Evolutionary conservation across 2,329 filamentous ascomycete species (phyloP), one percentile per base, ranked within the genome.

Genomic region (Fusarium nurragi): DNA sequence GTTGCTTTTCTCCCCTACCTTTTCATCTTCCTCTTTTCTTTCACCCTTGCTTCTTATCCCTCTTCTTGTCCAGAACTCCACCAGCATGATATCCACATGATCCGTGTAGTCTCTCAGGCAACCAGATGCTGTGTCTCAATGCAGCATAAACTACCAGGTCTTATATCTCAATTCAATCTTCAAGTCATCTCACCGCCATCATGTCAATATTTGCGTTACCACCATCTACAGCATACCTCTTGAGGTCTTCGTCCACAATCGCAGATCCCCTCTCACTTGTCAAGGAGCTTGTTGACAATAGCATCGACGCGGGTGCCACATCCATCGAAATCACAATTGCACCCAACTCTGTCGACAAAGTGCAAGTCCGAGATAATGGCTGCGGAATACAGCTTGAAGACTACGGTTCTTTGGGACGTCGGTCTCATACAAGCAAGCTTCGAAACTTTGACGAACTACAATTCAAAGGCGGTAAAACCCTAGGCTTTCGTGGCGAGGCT

Each of bases 401-500:
- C 72, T 86, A 88, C 34, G 76, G 83, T 16, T 73, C 82, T 6
- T 80, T 92, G 3, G 90, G 89, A n/a, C 83, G 83, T 50, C 82
- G 82, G n/a, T 86, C 88, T 26, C 85, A 90, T 69, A 94, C 91
- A 2, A 93, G 90, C 80, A 94, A 94, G 77, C 81, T 94, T 39
- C 79, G 78, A 45, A 79, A 78, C n/a, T 85, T 90, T 55, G 81
- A 86, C 1, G 89, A 93, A 46, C 77, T 93, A 34, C 80, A 77
- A 47, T 74, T 71, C 3, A 77, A 88, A 19, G 86, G 84, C 9
- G 83, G 84, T 2, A 80, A 78, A 39, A 88, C 83, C 28, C 81
- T 94, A n/a, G 91, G 91, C 3, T 94, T 94, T 71, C 85, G 91
- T 32, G 91, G 91, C 19, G 86, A 92, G 71, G 90, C 90, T 16